phyloP scores from a whole-genome alignment of 805 yeast genomes.

The Candida quercuum region DNA sequence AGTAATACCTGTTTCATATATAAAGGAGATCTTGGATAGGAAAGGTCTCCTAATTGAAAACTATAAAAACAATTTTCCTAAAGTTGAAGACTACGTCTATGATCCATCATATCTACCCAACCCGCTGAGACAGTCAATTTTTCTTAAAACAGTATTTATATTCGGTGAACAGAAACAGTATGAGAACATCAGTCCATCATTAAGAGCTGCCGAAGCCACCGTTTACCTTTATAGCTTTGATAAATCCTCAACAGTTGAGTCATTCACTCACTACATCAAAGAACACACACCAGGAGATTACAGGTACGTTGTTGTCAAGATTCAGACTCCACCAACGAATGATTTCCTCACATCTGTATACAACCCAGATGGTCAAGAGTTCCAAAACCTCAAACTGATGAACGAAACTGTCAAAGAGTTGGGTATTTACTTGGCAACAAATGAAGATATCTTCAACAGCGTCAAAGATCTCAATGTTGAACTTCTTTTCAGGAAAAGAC shows the following conservation, averaged over 20 bases:
- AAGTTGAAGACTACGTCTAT: conserved; percentile 17
- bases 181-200: conserved; percentile 16
- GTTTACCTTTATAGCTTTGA: background rate
- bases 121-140: conserved; percentile 17
- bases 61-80: conserved; percentile 23
- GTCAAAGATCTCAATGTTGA: conserved; percentile 15
- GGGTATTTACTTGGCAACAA: conserved; percentile 17
- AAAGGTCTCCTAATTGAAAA: conserved; percentile 12
- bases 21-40: conserved; percentile 12
- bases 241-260: background rate
- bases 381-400: conserved; percentile 6
- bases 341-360: background rate
- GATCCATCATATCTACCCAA: conserved; percentile 20
- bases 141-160: conserved; percentile 21
- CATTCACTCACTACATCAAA: background rate
- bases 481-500: conserved; percentile 10
- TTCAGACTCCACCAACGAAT: conserved; percentile 5
- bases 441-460: conserved; percentile 25
- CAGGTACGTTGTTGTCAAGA: conserved; percentile 11
- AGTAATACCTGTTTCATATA: conserved; percentile 21
- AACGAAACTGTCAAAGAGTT: conserved; percentile 16
- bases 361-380: background rate
- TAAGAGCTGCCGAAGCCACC: conserved; percentile 24
- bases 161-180: conserved; percentile 20
- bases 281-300: background rate